These are phyloP conservation scores for Aspergillus sclerotiicarbonarius DNA, from an alignment of 495 filamentous ascomycete species.

Conservation along the genomic window DNA sequence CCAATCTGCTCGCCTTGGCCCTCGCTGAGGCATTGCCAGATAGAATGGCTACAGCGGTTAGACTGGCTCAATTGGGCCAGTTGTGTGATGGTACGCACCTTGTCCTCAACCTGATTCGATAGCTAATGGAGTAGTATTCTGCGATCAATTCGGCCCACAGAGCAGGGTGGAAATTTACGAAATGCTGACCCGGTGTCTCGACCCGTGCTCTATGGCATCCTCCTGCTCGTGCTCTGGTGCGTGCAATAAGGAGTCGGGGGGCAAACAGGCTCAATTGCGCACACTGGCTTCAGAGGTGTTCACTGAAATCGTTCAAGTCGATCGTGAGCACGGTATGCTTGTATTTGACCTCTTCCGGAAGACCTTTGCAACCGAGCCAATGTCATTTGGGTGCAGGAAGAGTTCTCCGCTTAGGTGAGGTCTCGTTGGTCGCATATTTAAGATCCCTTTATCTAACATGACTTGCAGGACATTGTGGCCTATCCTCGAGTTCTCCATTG, in stretches of 20 bases:
- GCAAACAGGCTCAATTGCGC: background rate
- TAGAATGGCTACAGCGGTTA: background rate
- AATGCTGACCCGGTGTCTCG: background rate
- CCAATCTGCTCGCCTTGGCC: background rate
- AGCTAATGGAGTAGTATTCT: background rate
- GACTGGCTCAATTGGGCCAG: background rate
- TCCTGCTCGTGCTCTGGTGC: background rate
- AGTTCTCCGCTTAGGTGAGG: background rate
- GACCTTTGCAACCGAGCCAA: background rate
- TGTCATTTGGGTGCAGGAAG: background rate
- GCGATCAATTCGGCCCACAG: background rate
- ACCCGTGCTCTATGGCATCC: background rate
- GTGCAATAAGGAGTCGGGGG: background rate
- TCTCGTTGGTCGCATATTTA: background rate
- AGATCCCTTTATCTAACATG: background rate
- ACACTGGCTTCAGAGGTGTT: background rate
- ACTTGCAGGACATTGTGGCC: background rate
- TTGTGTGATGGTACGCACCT: background rate
- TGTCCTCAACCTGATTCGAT: background rate
- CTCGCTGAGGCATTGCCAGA: background rate
- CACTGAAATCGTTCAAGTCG: background rate
- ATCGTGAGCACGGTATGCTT: slow-evolving; percentile 1
- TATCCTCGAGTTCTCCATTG: background rate
- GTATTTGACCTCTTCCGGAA: background rate
- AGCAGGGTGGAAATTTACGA: background rate